phyloP scores from a whole-genome alignment of 2,329 filamentous ascomycete genomes.

The Botryotinia globosa region DNA sequence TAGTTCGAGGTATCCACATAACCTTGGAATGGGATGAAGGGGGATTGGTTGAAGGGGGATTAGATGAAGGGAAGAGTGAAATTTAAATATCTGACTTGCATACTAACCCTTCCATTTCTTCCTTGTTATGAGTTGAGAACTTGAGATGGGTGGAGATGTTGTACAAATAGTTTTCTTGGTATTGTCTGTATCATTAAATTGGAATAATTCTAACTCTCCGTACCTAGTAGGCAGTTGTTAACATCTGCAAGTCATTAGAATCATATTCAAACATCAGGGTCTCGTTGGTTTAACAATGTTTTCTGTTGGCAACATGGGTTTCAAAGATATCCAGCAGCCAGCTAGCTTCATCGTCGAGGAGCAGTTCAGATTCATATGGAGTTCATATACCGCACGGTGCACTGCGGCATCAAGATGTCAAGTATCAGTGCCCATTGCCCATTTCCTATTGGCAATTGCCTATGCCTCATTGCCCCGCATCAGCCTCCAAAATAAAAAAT shows the following conservation, averaged over 20 bases:
- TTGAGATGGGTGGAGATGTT: not conserved
- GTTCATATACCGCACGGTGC: not conserved
- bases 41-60: not conserved
- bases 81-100: constrained; percentile 7
- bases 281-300: not conserved
- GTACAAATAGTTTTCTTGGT: not conserved
- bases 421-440: not conserved
- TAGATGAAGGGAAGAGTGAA: not conserved
- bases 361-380: not conserved
- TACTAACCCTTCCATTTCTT: not conserved
- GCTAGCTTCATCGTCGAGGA: not conserved
- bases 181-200: not conserved
- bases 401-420: not conserved
- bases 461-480: not conserved
- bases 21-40: not conserved
- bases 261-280: not conserved
- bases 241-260: not conserved
- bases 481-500: not conserved
- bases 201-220: not conserved
- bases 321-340: not conserved
- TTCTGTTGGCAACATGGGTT: not conserved
- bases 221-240: not conserved
- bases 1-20: not conserved
- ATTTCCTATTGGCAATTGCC: not conserved
- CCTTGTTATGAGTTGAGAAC: not conserved